These are phyloP conservation scores for Erythrobasidium hasegawianum DNA, from an alignment of 1,284 basidiomycete species.

Conservation along the genomic window DNA sequence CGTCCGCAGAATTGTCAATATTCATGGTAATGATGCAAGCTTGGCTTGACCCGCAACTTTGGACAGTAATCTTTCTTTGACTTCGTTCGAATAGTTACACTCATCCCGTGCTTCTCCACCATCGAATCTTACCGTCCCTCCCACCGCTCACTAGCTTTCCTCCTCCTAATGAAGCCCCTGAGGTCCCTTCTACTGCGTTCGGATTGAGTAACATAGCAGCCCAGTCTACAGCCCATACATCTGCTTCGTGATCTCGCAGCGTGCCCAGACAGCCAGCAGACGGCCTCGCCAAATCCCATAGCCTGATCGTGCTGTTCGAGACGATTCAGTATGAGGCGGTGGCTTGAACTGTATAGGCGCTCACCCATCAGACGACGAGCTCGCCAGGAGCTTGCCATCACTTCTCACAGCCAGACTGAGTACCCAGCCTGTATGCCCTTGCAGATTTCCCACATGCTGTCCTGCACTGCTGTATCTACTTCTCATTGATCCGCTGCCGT, in stretches of 20 bases:
- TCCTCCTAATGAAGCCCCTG: constrained; percentile 39
- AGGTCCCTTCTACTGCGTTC: constrained; percentile 36
- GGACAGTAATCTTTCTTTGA: background rate
- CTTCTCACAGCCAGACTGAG: constrained; percentile 37
- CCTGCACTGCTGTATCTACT: constrained; percentile 25
- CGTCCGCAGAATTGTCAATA: constrained; percentile 35
- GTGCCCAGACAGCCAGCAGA: constrained; percentile 39
- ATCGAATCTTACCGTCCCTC: constrained; percentile 41
- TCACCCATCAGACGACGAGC: constrained; percentile 34
- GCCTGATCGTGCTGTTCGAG: constrained; percentile 38
- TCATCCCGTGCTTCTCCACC: constrained; percentile 43
- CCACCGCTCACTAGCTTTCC: constrained; percentile 40
- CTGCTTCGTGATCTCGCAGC: constrained; percentile 41
- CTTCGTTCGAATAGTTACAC: background rate
- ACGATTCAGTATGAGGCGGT: background rate
- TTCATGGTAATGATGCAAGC: constrained; percentile 14
- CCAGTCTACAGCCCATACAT: constrained; percentile 44
- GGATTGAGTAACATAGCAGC: constrained; percentile 35
- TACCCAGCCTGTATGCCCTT: constrained; percentile 44
- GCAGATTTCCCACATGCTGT: constrained; percentile 42
- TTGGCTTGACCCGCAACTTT: background rate
- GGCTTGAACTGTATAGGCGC: background rate
- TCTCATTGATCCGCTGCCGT: constrained; percentile 11
- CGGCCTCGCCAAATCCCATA: constrained; percentile 41
- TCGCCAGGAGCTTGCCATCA: constrained; percentile 39